Evolutionary conservation across 2,329 filamentous ascomycete genomes (phyloP).

Genomic region (Trichoderma sp.): DNA sequence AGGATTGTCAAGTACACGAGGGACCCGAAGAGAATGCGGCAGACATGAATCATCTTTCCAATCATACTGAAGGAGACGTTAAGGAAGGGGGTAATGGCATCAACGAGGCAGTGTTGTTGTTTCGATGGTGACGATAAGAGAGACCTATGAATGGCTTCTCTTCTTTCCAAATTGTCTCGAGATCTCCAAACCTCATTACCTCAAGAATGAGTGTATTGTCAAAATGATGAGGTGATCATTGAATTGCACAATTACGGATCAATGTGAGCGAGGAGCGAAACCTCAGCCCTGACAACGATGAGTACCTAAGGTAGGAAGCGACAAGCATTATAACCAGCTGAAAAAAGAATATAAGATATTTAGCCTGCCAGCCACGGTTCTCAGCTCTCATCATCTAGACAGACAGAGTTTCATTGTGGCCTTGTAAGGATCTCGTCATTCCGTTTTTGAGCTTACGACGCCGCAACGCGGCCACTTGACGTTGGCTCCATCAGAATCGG

Average conservation of each 20-base stretch:
- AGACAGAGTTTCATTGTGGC: background rate
- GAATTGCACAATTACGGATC: background rate
- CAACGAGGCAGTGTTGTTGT: background rate
- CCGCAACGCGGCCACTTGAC: too few species aligned
- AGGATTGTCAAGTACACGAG: background rate
- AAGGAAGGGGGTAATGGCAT: too few species aligned
- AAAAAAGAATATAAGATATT: background rate
- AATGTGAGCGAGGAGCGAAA: too few species aligned
- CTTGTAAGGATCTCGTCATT: conserved; percentile 21
- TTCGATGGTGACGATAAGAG: too few species aligned
- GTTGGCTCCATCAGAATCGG: too few species aligned
- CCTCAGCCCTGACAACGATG: background rate
- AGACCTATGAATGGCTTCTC: background rate
- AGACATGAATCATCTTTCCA: background rate
- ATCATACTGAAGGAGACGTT: too few species aligned
- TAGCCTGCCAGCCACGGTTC: conserved; percentile 14
- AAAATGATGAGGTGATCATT: background rate
- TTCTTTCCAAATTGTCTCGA: background rate
- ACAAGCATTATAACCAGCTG: background rate
- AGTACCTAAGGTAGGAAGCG: too few species aligned
- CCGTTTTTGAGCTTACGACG: background rate
- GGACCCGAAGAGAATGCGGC: background rate
- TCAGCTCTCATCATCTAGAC: conserved; percentile 4
- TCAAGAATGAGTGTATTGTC: background rate
- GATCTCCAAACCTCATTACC: background rate